Evolutionary conservation across 345 rosid species (phyloP), one percentile per base, ranked within the genome.

Genomic region (Eucalyptus lansdowneana): DNA sequence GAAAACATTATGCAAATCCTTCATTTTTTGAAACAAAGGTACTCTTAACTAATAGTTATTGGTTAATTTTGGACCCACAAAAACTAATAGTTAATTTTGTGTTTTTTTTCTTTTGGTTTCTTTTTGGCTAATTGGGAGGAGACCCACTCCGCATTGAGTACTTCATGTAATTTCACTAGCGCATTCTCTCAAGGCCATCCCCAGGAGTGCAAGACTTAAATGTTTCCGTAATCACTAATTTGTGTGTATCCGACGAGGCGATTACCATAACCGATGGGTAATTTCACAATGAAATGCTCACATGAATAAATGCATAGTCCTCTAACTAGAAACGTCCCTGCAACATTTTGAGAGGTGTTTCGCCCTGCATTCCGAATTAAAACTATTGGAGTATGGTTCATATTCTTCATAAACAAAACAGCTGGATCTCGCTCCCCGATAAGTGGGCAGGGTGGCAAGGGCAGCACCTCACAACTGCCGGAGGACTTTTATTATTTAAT

Each of bases 381-480:
- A 56, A 56, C 3, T 56, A 1, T 56, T 56, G 6, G 0, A 11
- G 1, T 56, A 5, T 56, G 3, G 13, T 56, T 56, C 29, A 56
- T 24, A 56, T 25, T 56, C 29, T 56, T 0, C 62, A 10, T 56
- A 9, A 56, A 56, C 29, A 24, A 22, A 4, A 56, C 0, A 2
- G 29, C 12, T 9, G 1, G 27, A 6, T 22, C 62, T 56, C 3
- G 0, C 29, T 10, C 62, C 29, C 1, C 3, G 1, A 56, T 24
- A 10, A 56, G 62, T 6, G 1, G 0, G 62, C 6, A 24, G 5
- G 5, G 58, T 21, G 11, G 58, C 7, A 56, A 56, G 62, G 25
- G 29, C 2, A 10, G 27, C 6, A 0, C 62, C 62, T 10, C 29
- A 22, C 0, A 56, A 0, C 29, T 0, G 0, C 29, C 3, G 24